Evolutionary conservation across 352 stramenopile species (phyloP).

Genomic region (Phytopythium helicoides): DNA sequence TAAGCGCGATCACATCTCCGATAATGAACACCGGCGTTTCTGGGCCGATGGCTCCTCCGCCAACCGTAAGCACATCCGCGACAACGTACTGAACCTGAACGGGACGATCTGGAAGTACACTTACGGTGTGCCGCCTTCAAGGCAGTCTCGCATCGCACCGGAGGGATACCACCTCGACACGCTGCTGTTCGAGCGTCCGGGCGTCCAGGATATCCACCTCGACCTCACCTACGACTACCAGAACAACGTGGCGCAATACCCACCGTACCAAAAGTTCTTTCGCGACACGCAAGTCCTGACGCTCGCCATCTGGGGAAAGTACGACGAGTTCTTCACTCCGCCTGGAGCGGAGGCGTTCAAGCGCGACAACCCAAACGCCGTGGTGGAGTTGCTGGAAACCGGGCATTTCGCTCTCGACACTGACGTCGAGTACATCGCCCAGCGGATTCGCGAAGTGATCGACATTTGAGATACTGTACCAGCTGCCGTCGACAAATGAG

Average conservation of each 20-base stretch:
- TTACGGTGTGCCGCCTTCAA: constrained; percentile 1
- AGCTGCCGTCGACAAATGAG: no score
- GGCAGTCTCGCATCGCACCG: not conserved
- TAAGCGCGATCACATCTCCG: constrained; percentile 26
- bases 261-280: constrained; percentile 1
- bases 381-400: constrained; percentile 1
- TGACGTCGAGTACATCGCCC: constrained; percentile 5
- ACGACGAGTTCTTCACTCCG: constrained; percentile 4
- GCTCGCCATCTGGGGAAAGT: constrained; percentile 4
- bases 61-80: not conserved
- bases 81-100: constrained; percentile 2
- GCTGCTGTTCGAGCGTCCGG: constrained; percentile 4
- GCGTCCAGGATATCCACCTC: constrained; percentile 1
- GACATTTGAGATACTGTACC: constrained; percentile 1
- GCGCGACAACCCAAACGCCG: constrained; percentile 1
- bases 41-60: not conserved
- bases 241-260: constrained; percentile 1
- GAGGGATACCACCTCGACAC: constrained; percentile 2
- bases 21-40: constrained; percentile 32
- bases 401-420: constrained; percentile 3
- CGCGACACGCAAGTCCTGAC: not conserved
- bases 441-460: constrained; percentile 1
- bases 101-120: constrained; percentile 3
- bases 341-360: constrained; percentile 1
- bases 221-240: constrained; percentile 3